Evolutionary conservation across 768 basidiomycete species (phyloP).

Genomic region (Coprinellus micaceus): DNA sequence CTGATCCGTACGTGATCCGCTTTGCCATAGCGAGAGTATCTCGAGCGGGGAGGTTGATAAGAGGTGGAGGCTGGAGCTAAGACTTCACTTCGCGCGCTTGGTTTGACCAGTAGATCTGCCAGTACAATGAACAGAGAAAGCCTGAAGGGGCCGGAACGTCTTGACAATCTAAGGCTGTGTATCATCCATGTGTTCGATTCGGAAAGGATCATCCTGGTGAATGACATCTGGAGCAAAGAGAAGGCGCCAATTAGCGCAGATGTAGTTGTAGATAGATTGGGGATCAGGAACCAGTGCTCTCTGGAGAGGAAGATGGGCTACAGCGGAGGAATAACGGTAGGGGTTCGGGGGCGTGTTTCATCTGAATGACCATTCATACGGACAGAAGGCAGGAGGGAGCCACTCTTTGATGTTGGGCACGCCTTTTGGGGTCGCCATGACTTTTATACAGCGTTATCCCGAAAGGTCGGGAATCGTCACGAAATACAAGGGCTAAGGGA

Average conservation of each 20-base stretch:
- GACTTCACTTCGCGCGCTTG: not conserved
- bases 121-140: not conserved
- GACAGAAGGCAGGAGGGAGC: too few species aligned
- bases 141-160: not conserved
- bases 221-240: not conserved
- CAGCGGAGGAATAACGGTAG: too few species aligned
- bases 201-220: not conserved
- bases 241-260: not conserved
- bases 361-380: too few species aligned
- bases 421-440: too few species aligned
- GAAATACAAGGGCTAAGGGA: not conserved
- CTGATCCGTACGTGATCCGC: constrained; percentile 7
- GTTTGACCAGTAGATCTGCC: too few species aligned
- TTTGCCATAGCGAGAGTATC: not conserved
- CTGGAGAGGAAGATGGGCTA: too few species aligned
- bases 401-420: too few species aligned
- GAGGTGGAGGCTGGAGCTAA: not conserved
- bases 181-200: not conserved
- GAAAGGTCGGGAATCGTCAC: not conserved
- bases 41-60: not conserved
- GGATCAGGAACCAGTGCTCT: too few species aligned
- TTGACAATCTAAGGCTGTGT: not conserved
- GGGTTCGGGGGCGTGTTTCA: too few species aligned
- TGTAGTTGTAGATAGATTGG: too few species aligned
- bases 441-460: too few species aligned